Percentiles rank a stretch among this genome's conserved stretches.
Conservation (phyloP, 176 grass and related monocot genomes). For the Aechmea fasciata region DNA sequence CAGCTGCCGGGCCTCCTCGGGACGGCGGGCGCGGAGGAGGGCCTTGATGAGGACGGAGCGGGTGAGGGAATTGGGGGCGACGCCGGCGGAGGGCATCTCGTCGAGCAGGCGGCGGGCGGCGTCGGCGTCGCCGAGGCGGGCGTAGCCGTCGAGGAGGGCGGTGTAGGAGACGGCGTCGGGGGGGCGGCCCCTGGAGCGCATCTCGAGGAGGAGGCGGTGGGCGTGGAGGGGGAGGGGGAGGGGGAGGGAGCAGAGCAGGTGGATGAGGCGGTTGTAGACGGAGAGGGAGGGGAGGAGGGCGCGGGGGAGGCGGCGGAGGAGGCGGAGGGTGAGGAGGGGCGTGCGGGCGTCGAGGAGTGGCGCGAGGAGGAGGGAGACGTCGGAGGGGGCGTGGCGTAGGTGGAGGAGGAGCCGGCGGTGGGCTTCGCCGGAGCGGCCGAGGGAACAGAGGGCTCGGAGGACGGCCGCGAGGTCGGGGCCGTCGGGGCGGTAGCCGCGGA, state of each 20-base stretch:
- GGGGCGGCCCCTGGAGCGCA: constrained; percentile 24
- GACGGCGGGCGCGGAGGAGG: constrained; percentile 37
- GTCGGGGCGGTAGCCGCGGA: constrained; percentile 15
- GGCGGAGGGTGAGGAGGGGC: constrained; percentile 51
- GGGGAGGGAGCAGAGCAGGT: constrained; percentile 30
- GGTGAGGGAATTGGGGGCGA: constrained; percentile 59
- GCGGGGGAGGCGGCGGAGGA: constrained; percentile 28
- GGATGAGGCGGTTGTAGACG: constrained; percentile 59
- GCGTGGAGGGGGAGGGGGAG: constrained; percentile 31
- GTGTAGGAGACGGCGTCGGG: constrained; percentile 50
- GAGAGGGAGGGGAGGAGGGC: constrained; percentile 36
- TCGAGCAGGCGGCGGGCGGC: constrained; percentile 55
- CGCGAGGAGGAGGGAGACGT: constrained; percentile 24
- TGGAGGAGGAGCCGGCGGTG: constrained; percentile 57
- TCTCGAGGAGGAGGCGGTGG: constrained; percentile 42
- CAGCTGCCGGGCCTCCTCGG: constrained; percentile 23
- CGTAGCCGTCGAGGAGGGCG: constrained; percentile 54
- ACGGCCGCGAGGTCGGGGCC: constrained; percentile 12
- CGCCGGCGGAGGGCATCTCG: constrained; percentile 40
- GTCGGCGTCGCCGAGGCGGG: constrained; percentile 22
- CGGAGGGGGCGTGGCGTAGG: constrained; percentile 24
- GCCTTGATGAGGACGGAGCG: constrained; percentile 54
- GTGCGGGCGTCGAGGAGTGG: constrained; percentile 40
- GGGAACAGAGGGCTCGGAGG: constrained; percentile 39
- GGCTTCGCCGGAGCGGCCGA: constrained; percentile 54